Base-by-base conservation (phyloP, 805 yeast genomes). In the Ogataea nonfermentans region DNA sequence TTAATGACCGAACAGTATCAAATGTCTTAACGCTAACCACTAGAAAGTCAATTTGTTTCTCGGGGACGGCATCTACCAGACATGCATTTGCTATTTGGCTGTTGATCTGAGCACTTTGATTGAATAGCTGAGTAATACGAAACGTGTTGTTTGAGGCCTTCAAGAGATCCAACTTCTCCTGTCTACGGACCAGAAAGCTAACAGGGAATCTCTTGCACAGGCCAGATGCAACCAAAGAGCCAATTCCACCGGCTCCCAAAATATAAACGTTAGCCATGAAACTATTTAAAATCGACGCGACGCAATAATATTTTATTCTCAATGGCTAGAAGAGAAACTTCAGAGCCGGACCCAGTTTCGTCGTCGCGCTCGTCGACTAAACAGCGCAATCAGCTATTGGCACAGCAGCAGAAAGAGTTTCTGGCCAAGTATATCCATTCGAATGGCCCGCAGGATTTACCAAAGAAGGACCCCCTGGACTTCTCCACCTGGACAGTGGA, bases 21-120 rank as follows among this genome's bases (percentile, higher is more conserved):
- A 82, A 78, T 0, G 95, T 79, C 61, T 91, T 91, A 4, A 95
- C 88, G 8, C 95, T 68, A 8, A 91, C 73, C 7, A 91, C 71
- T 43, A 91, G 41, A 34, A 49, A 51, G 16, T 52, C 55, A 22
- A 59, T 57, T 8, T 20, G 27, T 1, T 46, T 36, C 14, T 51
- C 59, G 3, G 49, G 48, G 5, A 60, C 35, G 7, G 40, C 27
- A 9, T 54, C 51, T 2, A 45, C 48, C 23, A 19, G 26, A 9
- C 31, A 42, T 1, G 50, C 57, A 1, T 46, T 46, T 15, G 46
- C 37, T 9, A 59, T 49, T 13, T 41, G 35, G 35, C 47, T 49
- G 2, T 40, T 24, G 3, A 37, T 6, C 6, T 35, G 17, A 4
- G 40, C 42, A 19, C 46, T 42, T 14, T 53, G 40, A 26, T 55